Conservation (phyloP, 2,329 filamentous ascomycete genomes). For the Intubia oerlemansii region DNA sequence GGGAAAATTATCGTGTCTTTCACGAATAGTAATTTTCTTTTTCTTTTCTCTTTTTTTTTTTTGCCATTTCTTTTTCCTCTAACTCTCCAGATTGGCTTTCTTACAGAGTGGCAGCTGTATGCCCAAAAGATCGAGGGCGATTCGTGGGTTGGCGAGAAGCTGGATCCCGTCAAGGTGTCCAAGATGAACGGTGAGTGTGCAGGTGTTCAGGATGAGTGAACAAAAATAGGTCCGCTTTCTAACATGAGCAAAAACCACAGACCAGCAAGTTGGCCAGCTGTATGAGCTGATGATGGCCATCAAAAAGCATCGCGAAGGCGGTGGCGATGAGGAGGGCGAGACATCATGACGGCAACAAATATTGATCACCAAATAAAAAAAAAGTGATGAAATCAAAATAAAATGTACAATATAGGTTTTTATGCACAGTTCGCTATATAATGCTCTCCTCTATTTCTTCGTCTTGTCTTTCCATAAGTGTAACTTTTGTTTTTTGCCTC, state of each 20-base stretch:
- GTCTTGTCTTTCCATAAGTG: no score
- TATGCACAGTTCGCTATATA: no score
- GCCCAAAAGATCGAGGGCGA: conserved; percentile 83
- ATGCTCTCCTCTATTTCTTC: no score
- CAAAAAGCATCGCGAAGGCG: conserved; percentile 15
- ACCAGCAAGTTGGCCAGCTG: conserved; percentile 81
- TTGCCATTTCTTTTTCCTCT: no score
- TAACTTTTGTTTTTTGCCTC: no score
- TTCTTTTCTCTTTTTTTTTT: no score
- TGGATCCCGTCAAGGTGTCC: conserved; percentile 65
- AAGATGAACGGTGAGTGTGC: conserved; percentile 77
- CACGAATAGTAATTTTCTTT: conserved; percentile 1
- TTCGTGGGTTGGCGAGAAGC: conserved; percentile 60
- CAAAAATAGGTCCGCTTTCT: not conserved
- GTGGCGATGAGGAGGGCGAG: conserved; percentile 1
- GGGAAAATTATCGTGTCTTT: not conserved
- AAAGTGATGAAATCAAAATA: not conserved
- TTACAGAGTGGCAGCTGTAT: conserved; percentile 92
- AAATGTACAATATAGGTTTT: not conserved
- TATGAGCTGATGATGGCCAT: conserved; percentile 89
- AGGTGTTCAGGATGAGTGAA: not conserved
- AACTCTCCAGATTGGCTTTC: conserved; percentile 76
- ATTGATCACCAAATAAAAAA: no score
- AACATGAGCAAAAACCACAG: conserved; percentile 29
- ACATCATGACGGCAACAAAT: no score